Base-by-base conservation (phyloP, 2,329 filamentous ascomycete genomes). In the Pestalotiopsis sp. region DNA sequence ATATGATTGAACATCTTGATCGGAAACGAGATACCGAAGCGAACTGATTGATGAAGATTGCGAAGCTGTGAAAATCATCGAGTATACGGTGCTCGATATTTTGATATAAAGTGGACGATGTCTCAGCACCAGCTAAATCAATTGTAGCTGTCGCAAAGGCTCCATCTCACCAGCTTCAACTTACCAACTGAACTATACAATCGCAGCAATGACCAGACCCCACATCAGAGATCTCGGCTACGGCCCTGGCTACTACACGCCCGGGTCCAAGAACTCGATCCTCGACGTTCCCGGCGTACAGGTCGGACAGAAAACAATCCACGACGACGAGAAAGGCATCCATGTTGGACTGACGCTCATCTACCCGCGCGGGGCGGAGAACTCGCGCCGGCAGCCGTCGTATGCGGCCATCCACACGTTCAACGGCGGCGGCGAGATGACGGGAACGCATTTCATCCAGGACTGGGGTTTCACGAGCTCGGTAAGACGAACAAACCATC, bases 371-470 rank as follows among this genome's bases (percentile, higher is more conserved):
- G 65, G 65, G 17, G 25, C 56, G 11, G 27, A 67, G 31, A 45
- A 31, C 9, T 61, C 65, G 31, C 65, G 52, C 31, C 20, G 41
- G 17, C 65, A 45, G 65, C 65, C 65, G 14, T 67, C 52, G 12
- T 67, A 67, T 45, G 65, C 52, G 2, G 52, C 52, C 0, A 59
- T 61, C 9, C 65, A 67, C 41, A 61, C 52, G 13, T 45, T 67
- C 25, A 67, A 67, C 25, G 65, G 65, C 20, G 65, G 52, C 12
- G 65, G 65, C 14, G 65, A 67, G 56, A 67, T 67, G 65, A 67
- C 65, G 36, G 65, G 65, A 31, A 59, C 27, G 27, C 65, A 67
- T 59, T 59, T 67, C 27, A 59, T 67, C 23, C 52, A 67, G 23
- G 65, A 67, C 25, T 67, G 65, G 65, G 65, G 65, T 20, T 67